A percentile compares a stretch with the other conserved stretches of the same genome.
These are phyloP conservation scores for Phytopythium montanum DNA, from an alignment of 352 stramenopile species.

Conservation along the genomic window DNA sequence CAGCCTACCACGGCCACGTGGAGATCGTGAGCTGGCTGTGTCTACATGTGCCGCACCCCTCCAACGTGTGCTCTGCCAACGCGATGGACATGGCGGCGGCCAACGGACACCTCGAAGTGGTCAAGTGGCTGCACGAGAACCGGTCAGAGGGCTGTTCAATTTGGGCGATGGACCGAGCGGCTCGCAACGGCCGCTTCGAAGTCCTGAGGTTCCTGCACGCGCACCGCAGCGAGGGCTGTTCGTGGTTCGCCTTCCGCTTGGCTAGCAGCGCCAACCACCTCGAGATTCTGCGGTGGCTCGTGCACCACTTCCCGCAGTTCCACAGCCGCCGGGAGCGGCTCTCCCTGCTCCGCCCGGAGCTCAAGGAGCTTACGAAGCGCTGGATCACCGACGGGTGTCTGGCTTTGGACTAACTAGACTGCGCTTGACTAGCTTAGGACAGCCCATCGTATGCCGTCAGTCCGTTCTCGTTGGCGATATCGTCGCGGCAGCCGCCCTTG, in stretches of 20 bases:
- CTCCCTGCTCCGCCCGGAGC: neutral
- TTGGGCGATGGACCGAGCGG: neutral
- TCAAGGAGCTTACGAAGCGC: neutral
- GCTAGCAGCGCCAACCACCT: neutral
- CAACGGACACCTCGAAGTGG: neutral
- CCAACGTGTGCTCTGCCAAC: neutral
- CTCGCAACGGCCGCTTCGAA: neutral
- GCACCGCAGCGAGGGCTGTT: neutral
- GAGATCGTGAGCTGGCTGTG: neutral
- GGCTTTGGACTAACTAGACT: neutral
- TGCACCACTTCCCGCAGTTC: neutral
- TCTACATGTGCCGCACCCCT: neutral
- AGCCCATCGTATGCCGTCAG: constrained; percentile 92
- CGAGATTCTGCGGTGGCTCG: neutral
- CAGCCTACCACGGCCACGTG: neutral
- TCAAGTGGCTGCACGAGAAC: neutral
- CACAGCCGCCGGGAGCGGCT: neutral
- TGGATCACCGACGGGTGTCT: neutral
- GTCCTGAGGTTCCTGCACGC: neutral
- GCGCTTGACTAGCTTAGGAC: constrained; percentile 16
- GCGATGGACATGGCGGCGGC: neutral
- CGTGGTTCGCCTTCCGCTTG: neutral
- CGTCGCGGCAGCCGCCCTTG: constrained; percentile 79
- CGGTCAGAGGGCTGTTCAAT: neutral
- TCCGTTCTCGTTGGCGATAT: constrained; percentile 90